Conservation (phyloP, 192 early-diverging fungal genomes). For the Pecoramyces ruminantium region DNA sequence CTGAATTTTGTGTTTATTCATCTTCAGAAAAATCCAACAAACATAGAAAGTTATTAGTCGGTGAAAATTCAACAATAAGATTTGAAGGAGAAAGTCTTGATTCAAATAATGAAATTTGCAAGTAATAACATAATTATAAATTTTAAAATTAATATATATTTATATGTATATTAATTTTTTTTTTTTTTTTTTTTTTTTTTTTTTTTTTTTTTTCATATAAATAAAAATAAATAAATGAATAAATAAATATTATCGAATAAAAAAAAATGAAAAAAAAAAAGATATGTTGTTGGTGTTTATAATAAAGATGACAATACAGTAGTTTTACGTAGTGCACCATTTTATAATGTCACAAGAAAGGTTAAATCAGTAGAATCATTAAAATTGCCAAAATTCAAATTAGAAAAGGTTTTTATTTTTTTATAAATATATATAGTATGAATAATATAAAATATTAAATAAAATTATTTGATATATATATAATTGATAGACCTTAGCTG, state of each 20-base stretch:
- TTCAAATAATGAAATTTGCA: background rate
- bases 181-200: too few species aligned
- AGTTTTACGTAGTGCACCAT: slow-evolving; percentile 46
- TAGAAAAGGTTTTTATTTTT: slow-evolving; percentile 14
- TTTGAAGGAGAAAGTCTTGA: background rate
- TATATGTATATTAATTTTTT: too few species aligned
- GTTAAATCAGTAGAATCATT: slow-evolving; percentile 37
- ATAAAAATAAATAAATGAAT: too few species aligned
- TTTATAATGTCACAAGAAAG: slow-evolving; percentile 41
- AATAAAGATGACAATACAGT: slow-evolving; percentile 49
- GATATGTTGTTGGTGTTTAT: slow-evolving; percentile 68
- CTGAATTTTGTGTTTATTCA: background rate
- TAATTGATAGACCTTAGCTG: slow-evolving; percentile 26
- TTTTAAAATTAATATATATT: too few species aligned
- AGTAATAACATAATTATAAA: too few species aligned
- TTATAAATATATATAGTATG: too few species aligned
- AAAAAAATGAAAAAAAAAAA: too few species aligned
- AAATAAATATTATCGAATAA: too few species aligned
- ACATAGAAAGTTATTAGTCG: background rate
- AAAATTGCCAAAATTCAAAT: slow-evolving; percentile 24
- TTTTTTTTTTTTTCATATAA: too few species aligned
- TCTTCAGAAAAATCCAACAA: background rate
- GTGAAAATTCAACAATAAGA: background rate
- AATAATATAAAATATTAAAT: too few species aligned
- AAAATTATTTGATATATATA: too few species aligned